Evolutionary conservation across 2,329 filamentous ascomycete species (phyloP).

Genomic region (Exophiala spinifera): DNA sequence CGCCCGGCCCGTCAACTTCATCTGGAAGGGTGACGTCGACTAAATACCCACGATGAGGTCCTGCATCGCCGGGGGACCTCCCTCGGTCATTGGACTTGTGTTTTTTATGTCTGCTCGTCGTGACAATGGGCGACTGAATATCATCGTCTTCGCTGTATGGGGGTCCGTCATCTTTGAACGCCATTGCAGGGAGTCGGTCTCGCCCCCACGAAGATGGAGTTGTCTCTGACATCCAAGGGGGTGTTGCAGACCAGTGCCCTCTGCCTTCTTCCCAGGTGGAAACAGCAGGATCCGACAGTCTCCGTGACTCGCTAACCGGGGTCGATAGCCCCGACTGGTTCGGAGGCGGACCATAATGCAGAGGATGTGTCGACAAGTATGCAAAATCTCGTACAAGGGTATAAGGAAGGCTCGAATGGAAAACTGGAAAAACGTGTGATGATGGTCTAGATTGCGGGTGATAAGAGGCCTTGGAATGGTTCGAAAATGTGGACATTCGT

Average conservation of each 20-base stretch:
- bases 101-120: conserved; percentile 79
- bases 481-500: conserved; percentile 80
- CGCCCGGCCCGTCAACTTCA: conserved; percentile 71
- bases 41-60: conserved; percentile 64
- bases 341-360: conserved; percentile 91
- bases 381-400: conserved; percentile 95
- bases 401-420: conserved; percentile 81
- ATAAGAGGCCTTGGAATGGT: conserved; percentile 55
- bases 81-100: conserved; percentile 64
- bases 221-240: conserved; percentile 37
- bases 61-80: conserved; percentile 49
- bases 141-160: conserved; percentile 97
- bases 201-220: conserved; percentile 50
- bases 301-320: conserved; percentile 72
- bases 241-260: conserved; percentile 53
- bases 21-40: conserved; percentile 63
- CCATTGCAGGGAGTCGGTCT: conserved; percentile 70
- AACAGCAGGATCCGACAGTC: conserved; percentile 78
- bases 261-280: conserved; percentile 69
- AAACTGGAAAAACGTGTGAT: conserved; percentile 78
- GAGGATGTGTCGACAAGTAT: conserved; percentile 74
- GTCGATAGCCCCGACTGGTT: conserved; percentile 79
- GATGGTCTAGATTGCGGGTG: conserved; percentile 67
- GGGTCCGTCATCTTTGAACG: conserved; percentile 75
- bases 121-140: conserved; percentile 81